A percentile compares a stretch with the other conserved stretches of the same genome.
These are phyloP conservation scores for Mollisiaceae sp. DNA, from an alignment of 2,329 filamentous ascomycete genomes.

Conservation along the genomic window DNA sequence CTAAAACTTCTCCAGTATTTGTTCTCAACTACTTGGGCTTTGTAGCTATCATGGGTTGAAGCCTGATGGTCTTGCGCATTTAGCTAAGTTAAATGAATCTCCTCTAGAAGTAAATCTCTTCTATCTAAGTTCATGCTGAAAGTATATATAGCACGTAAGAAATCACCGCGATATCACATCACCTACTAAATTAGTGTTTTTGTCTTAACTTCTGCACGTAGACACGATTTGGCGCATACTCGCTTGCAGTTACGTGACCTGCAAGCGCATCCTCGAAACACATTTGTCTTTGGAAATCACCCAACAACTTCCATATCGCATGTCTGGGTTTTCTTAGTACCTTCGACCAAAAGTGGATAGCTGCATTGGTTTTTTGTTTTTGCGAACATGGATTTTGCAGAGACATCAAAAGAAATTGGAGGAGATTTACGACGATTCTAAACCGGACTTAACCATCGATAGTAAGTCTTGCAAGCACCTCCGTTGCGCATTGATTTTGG, in stretches of 20 bases:
- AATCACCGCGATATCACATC: too few relatives aligned
- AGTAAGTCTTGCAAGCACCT: neutral
- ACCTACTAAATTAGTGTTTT: too few relatives aligned
- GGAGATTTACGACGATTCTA: neutral
- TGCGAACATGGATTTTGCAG: neutral
- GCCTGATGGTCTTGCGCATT: too few relatives aligned
- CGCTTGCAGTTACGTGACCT: too few relatives aligned
- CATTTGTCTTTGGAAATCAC: too few relatives aligned
- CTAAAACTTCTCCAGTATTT: neutral
- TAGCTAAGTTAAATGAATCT: too few relatives aligned
- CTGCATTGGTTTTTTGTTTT: neutral
- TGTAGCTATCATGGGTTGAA: neutral
- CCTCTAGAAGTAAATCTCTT: too few relatives aligned
- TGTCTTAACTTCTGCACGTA: too few relatives aligned
- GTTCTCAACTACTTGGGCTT: neutral
- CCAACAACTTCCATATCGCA: neutral
- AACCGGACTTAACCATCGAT: neutral
- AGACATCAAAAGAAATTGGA: neutral
- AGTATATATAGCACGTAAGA: too few relatives aligned
- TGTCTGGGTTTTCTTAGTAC: neutral
- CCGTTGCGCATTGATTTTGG: neutral
- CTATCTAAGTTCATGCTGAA: too few relatives aligned
- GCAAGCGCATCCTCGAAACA: too few relatives aligned
- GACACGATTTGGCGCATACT: too few relatives aligned
- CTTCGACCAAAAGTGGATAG: neutral